These are phyloP conservation scores for Reticulascus tulasneorum DNA, from an alignment of 2,329 filamentous ascomycete species.

Conservation along the genomic window DNA sequence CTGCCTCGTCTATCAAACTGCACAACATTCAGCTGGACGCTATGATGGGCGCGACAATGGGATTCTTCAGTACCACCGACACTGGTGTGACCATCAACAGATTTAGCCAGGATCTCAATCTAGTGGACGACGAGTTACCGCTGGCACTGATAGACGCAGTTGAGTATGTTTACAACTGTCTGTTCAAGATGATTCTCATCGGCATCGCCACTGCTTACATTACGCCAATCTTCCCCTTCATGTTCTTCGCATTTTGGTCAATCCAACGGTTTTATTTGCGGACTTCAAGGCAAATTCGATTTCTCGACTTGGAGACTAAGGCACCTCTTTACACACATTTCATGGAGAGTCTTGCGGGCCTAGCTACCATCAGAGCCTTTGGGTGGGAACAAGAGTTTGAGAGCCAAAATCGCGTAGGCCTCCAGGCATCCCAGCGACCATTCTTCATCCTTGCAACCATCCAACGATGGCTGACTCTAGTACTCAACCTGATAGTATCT, in stretches of 20 bases:
- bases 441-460: constrained; percentile 2
- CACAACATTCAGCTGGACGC: too few relatives aligned
- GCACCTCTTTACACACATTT: constrained; percentile 28
- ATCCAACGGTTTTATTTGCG: constrained; percentile 29
- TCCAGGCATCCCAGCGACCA: constrained; percentile 2
- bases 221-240: too few relatives aligned
- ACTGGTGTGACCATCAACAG: constrained; percentile 30
- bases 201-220: too few relatives aligned
- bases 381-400: constrained; percentile 3
- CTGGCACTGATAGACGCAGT: constrained; percentile 19
- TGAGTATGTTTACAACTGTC: too few relatives aligned
- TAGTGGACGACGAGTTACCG: constrained; percentile 33
- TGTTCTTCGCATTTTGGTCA: too few relatives aligned
- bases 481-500: constrained; percentile 3
- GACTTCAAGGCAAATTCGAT: constrained; percentile 29
- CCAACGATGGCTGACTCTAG: constrained; percentile 1
- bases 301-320: constrained; percentile 28
- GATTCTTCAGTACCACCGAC: constrained; percentile 25
- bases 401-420: not conserved
- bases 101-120: constrained; percentile 35
- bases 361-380: constrained; percentile 18
- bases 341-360: constrained; percentile 16
- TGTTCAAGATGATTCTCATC: too few relatives aligned
- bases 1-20: too few relatives aligned
- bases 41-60: too few relatives aligned